phyloP scores from a whole-genome alignment of 257 asterid genomes.

The Nicotiana obtusifolia region DNA sequence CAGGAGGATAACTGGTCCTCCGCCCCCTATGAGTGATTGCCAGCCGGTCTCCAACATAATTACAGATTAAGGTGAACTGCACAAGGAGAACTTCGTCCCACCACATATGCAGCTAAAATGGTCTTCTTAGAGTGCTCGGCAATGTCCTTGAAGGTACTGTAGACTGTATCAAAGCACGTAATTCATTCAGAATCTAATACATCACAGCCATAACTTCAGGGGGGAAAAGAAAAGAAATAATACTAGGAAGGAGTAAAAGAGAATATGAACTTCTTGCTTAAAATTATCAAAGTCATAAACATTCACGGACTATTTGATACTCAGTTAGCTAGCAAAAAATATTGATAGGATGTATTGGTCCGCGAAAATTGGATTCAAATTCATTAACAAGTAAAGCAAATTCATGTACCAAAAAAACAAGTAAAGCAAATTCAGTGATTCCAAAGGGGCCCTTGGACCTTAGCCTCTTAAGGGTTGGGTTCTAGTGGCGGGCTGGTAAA shows the following conservation, averaged over 20 bases:
- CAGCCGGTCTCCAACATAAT: slow-evolving; percentile 20
- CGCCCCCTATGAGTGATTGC: neutral
- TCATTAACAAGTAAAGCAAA: neutral
- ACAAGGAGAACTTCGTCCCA: slow-evolving; percentile 26
- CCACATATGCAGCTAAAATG: slow-evolving; percentile 46
- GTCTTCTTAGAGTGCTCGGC: slow-evolving; percentile 60
- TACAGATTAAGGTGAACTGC: slow-evolving; percentile 21
- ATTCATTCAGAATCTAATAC: slow-evolving; percentile 2
- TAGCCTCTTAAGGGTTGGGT: too few relatives aligned
- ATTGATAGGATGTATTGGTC: neutral
- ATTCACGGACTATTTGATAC: neutral
- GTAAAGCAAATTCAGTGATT: too few relatives aligned
- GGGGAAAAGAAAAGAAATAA: neutral
- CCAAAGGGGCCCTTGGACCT: too few relatives aligned
- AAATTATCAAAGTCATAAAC: neutral
- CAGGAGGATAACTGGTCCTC: slow-evolving; percentile 23
- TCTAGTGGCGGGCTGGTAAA: too few relatives aligned
- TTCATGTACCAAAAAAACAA: neutral
- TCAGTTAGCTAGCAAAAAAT: neutral
- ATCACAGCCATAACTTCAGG: neutral
- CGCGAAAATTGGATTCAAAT: neutral
- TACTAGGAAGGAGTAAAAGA: neutral
- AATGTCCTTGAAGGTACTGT: slow-evolving; percentile 44
- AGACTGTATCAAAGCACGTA: slow-evolving; percentile 35
- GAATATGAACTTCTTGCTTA: neutral